Conservation (phyloP, 768 basidiomycete species). For the Hypholoma sublateritium region DNA sequence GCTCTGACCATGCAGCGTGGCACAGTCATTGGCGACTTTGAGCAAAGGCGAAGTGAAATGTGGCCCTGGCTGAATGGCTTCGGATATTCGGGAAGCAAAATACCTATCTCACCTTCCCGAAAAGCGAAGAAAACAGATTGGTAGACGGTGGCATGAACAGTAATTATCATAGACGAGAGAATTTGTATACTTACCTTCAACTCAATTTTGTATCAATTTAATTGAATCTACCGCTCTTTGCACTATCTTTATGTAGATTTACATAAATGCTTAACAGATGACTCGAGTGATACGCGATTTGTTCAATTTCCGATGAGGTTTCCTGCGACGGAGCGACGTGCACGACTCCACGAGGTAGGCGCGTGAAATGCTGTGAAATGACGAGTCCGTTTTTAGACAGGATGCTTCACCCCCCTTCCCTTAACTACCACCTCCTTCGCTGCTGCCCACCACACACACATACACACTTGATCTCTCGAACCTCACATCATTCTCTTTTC, state of each 20-base stretch:
- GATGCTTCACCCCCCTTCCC: neutral
- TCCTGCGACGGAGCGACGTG: no score
- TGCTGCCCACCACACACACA: neutral
- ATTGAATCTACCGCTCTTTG: neutral
- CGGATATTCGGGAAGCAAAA: slow-evolving; percentile 81
- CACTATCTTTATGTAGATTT: no score
- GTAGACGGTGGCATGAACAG: slow-evolving; percentile 35
- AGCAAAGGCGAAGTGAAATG: slow-evolving; percentile 66
- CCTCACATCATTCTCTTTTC: neutral
- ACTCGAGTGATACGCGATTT: no score
- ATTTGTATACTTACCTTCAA: slow-evolving; percentile 4
- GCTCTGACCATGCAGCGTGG: slow-evolving; percentile 88
- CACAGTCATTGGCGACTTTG: slow-evolving; percentile 73
- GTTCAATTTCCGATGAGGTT: no score
- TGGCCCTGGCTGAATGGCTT: slow-evolving; percentile 99
- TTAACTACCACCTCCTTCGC: slow-evolving; percentile 3
- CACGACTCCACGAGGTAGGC: no score
- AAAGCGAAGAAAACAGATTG: slow-evolving; percentile 66
- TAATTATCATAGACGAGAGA: neutral
- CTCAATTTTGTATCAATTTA: slow-evolving; percentile 1
- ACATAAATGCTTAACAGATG: no score
- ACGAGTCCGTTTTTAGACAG: neutral
- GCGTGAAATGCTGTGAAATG: no score
- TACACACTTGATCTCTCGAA: neutral
- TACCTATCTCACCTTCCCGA: slow-evolving; percentile 49